phyloP scores from a whole-genome alignment of 257 asterid genomes.

The Prunella vulgaris region DNA sequence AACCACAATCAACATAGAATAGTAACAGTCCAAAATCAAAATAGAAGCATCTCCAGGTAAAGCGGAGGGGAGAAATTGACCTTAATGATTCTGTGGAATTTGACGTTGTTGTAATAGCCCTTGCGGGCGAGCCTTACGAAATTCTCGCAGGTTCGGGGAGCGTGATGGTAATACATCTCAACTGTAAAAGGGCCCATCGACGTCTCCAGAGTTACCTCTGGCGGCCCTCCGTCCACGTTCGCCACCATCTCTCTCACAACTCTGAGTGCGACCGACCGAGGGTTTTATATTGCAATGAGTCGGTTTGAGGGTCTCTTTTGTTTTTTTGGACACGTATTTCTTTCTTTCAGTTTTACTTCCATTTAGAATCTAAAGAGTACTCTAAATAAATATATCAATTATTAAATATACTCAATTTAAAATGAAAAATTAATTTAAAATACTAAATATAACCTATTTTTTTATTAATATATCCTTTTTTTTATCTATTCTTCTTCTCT shows the following conservation, averaged over 20 bases:
- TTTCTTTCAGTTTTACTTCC: neutral
- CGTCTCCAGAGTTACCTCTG: conserved; percentile 91
- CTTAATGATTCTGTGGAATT: conserved; percentile 93
- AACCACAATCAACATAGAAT: conserved; percentile 5
- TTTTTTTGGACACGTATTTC: neutral
- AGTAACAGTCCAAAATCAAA: neutral
- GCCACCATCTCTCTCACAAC: conserved; percentile 35
- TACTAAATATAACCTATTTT: too few species aligned
- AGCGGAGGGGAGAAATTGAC: conserved; percentile 26
- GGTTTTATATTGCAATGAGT: neutral
- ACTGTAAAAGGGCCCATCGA: conserved; percentile 89
- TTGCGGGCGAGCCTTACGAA: conserved; percentile 87
- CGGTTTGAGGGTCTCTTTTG: neutral
- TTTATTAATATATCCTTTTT: too few species aligned
- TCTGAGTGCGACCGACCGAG: neutral
- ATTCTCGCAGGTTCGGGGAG: conserved; percentile 91
- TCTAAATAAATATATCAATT: too few species aligned
- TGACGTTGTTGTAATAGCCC: conserved; percentile 83
- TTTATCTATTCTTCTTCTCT: too few species aligned
- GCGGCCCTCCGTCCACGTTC: conserved; percentile 69
- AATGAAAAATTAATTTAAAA: too few species aligned
- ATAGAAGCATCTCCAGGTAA: neutral
- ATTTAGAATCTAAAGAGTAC: too few species aligned
- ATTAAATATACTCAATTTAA: too few species aligned
- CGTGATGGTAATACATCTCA: conserved; percentile 94